Evolutionary conservation across 2,329 filamentous ascomycete genomes (phyloP), one percentile per base, ranked within the genome.

Genomic region (Ophiostoma populinum): DNA sequence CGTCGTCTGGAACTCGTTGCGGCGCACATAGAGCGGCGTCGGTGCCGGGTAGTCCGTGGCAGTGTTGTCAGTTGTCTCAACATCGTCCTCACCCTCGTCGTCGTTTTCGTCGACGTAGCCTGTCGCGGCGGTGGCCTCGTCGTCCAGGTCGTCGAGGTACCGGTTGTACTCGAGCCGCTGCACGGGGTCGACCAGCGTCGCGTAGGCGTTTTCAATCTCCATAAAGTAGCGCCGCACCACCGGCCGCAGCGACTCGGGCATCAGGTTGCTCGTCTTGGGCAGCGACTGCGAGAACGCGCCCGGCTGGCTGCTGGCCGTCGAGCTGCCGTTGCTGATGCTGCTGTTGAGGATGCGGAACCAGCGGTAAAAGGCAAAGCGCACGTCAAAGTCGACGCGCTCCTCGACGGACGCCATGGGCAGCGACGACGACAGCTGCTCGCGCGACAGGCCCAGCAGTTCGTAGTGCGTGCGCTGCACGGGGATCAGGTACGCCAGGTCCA

Each of bases 281-380:
- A 16, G 24, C 10, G 13, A 31, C 32, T 8, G 17, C 10, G 31
- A 24, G 10, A 25, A 13, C 2, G 15, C 19, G 20, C 27, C 16
- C n/a, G 12, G 12, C 11, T n/a, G n/a, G n/a, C n/a, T n/a, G n/a
- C n/a, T n/a, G n/a, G n/a, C n/a, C n/a, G 20, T 32, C 5, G 30
- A 32, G 26, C 34, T 20, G 13, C 35, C 32, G 19, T 34, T 26
- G 40, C 40, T 40, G 32, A 47, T 51, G 20, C 59, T 56, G 7
- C 57, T 56, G 40, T 63, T 57, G 35, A 67, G 55, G 24, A 62
- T 50, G 30, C 56, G 51, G 28, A 59, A 56, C 12, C 63, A 51
- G 7, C 61, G 55, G 36, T 53, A 56, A 42, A 64, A 66, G 10
- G 62, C 59, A 8, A 46, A 48, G 18, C 57, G 54, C 34, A 67